Conservation (phyloP, 306 rosid genomes). For the Chamaecrista fasciculata region DNA sequence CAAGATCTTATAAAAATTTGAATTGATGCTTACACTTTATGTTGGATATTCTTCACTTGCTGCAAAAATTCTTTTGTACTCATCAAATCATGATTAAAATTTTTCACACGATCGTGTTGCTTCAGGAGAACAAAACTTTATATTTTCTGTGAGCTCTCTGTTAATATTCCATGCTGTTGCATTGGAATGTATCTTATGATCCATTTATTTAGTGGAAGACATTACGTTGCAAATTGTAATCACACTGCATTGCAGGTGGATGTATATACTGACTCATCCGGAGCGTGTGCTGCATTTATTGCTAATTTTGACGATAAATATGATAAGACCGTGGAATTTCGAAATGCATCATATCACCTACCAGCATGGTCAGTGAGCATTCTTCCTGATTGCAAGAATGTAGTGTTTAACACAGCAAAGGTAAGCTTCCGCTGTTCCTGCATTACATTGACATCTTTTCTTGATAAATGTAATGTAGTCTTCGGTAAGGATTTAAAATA, state of each 20-base stretch:
- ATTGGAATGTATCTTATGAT: conserved; percentile 21
- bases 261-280: conserved; percentile 71
- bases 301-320: conserved; percentile 74
- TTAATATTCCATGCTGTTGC: conserved; percentile 13
- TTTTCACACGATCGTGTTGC: background rate
- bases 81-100: background rate
- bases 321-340: conserved; percentile 72
- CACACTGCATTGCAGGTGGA: conserved; percentile 62
- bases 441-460: conserved; percentile 7
- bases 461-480: background rate
- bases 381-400: conserved; percentile 94
- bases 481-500: conserved; percentile 6
- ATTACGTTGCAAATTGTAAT: conserved; percentile 22
- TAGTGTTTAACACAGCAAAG: conserved; percentile 83
- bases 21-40: conserved; percentile 12
- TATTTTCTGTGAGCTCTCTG: background rate
- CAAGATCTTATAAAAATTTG: background rate
- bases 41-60: background rate
- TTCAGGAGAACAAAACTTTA: background rate
- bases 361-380: conserved; percentile 99
- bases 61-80: background rate
- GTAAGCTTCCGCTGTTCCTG: conserved; percentile 36
- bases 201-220: conserved; percentile 2
- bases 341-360: conserved; percentile 68
- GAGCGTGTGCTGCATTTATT: conserved; percentile 85